These are phyloP conservation scores for Paraleonurus japonicus DNA, from an alignment of 257 asterid genomes.

Conservation along the genomic window DNA sequence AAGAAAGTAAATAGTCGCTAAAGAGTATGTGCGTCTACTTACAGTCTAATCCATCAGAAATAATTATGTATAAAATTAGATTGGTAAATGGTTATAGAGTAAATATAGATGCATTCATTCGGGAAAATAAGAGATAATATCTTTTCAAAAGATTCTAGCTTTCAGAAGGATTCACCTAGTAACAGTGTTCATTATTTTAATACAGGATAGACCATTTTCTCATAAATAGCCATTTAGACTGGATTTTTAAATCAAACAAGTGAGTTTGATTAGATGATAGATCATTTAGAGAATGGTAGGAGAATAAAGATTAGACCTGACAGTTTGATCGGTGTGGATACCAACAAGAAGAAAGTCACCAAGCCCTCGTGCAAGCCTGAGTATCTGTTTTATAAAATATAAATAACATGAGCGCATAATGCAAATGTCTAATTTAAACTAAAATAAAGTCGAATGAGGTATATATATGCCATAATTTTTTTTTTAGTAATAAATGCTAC, in stretches of 20 bases:
- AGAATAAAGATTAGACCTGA: slow-evolving; percentile 51
- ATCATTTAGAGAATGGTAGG: slow-evolving; percentile 6
- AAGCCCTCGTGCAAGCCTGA: slow-evolving; percentile 91
- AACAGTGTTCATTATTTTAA: not conserved
- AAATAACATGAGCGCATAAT: slow-evolving; percentile 10
- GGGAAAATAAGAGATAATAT: not conserved
- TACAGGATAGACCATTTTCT: not conserved
- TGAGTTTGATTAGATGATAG: not conserved
- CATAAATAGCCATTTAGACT: not conserved
- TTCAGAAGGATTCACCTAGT: not conserved
- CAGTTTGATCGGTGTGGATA: slow-evolving; percentile 92
- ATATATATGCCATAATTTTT: not conserved
- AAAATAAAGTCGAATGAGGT: not conserved
- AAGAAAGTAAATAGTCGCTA: not conserved
- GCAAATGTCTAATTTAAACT: not conserved
- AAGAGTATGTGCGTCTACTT: not conserved
- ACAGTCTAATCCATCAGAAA: not conserved
- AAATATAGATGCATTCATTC: not conserved
- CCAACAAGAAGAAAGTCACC: slow-evolving; percentile 99
- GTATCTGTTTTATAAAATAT: slow-evolving; percentile 51
- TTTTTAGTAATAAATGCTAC: slow-evolving; percentile 2
- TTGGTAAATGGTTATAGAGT: not conserved
- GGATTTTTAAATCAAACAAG: not conserved
- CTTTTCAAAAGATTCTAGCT: not conserved
- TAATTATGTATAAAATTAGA: not conserved